Conservation (phyloP, 1,284 basidiomycete species). For the Ustilago crameri region DNA sequence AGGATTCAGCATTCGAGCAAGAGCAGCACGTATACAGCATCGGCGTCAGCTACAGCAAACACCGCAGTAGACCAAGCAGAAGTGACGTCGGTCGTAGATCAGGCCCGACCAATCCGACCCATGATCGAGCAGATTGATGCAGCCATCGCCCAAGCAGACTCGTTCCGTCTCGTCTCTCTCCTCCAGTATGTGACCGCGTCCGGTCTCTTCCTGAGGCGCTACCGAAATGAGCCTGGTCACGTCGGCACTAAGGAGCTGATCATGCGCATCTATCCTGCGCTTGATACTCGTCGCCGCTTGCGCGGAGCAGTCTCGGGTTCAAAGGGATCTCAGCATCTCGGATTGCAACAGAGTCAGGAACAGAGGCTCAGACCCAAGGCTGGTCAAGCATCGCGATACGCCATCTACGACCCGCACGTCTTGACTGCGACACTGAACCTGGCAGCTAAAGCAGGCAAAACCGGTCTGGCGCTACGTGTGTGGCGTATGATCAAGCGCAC, state of each 20-base stretch:
- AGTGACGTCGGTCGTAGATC: neutral
- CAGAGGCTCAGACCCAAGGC: conserved; percentile 19
- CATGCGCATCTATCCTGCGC: conserved; percentile 44
- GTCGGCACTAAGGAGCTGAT: conserved; percentile 31
- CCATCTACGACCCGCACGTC: conserved; percentile 48
- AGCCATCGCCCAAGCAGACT: conserved; percentile 34
- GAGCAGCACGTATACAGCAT: neutral
- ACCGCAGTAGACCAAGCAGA: no score
- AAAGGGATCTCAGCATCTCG: neutral
- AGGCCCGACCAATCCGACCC: conserved; percentile 3
- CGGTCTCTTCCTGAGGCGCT: conserved; percentile 29
- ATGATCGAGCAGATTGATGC: conserved; percentile 40
- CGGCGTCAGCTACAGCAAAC: neutral
- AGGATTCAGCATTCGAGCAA: neutral
- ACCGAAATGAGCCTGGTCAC: conserved; percentile 34
- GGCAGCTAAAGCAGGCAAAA: conserved; percentile 46
- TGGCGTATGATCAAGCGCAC: conserved; percentile 56
- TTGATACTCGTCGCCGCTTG: conserved; percentile 26
- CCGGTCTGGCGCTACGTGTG: conserved; percentile 45
- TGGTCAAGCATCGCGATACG: conserved; percentile 28
- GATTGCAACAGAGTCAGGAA: neutral
- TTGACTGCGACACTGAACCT: conserved; percentile 49
- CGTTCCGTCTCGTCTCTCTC: conserved; percentile 38
- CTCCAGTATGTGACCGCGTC: conserved; percentile 40
- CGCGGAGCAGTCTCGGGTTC: neutral